Percentiles rank a stretch among this genome's conserved stretches.
These are phyloP conservation scores for Uronychia setigera DNA, from an alignment of 73 alveolate species.

Conservation along the genomic window DNA sequence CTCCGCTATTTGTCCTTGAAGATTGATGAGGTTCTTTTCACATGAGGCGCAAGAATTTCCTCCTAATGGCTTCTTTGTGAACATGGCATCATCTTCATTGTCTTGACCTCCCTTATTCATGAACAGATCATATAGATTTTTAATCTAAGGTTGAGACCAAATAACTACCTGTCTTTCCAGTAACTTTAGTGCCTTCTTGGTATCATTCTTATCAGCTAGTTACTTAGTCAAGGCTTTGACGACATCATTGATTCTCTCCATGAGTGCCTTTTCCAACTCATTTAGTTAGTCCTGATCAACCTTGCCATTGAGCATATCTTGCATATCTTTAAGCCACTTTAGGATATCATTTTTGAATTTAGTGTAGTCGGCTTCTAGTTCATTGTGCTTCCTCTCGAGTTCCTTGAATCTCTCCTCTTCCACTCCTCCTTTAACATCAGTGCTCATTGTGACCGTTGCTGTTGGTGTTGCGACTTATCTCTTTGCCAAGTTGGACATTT, in stretches of 20 bases:
- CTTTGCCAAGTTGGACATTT: neutral
- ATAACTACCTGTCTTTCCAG: conserved; percentile 74
- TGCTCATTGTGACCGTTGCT: conserved; percentile 1
- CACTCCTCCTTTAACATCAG: neutral
- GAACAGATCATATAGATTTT: conserved; percentile 61
- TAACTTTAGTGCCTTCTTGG: conserved; percentile 75
- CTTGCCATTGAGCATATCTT: conserved; percentile 33
- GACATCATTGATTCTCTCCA: neutral
- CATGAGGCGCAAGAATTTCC: conserved; percentile 90
- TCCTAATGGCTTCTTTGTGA: conserved; percentile 89
- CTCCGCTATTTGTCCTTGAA: conserved; percentile 73
- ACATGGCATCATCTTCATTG: conserved; percentile 83
- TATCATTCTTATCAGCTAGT: conserved; percentile 91
- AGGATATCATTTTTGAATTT: conserved; percentile 69
- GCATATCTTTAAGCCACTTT: conserved; percentile 4
- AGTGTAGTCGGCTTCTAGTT: conserved; percentile 28
- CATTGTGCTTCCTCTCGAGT: conserved; percentile 65
- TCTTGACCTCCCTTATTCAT: conserved; percentile 21
- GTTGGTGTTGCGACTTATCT: neutral
- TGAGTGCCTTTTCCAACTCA: neutral
- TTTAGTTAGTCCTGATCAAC: conserved; percentile 17
- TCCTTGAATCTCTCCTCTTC: conserved; percentile 18
- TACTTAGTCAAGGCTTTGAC: conserved; percentile 61
- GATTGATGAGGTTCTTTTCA: conserved; percentile 79
- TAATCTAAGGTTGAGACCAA: conserved; percentile 48